Evolutionary conservation across 2,329 filamentous ascomycete species (phyloP).

Genomic region (Pestalotiopsis sp.): DNA sequence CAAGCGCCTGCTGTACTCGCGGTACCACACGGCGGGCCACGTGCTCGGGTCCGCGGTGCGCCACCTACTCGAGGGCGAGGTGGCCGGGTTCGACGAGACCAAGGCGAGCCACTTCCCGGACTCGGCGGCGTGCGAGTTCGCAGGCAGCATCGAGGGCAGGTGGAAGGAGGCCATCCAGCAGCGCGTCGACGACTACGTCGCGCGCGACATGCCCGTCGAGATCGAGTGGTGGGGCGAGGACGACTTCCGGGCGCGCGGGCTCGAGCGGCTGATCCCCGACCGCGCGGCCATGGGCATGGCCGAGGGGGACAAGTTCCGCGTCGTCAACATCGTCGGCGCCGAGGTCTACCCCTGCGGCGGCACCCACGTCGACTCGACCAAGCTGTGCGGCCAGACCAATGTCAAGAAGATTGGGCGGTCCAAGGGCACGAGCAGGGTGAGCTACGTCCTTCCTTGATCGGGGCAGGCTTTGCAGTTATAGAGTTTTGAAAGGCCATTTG

Average conservation of each 20-base stretch:
- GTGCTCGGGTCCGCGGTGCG: slow-evolving; percentile 71
- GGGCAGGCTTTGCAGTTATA: background rate
- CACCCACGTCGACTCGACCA: slow-evolving; percentile 68
- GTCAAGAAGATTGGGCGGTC: slow-evolving; percentile 69
- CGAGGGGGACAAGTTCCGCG: slow-evolving; percentile 60
- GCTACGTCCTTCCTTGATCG: slow-evolving; percentile 34
- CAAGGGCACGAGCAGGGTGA: slow-evolving; percentile 66
- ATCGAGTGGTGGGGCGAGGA: slow-evolving; percentile 70
- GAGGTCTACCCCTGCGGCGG: slow-evolving; percentile 77
- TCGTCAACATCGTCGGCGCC: slow-evolving; percentile 69
- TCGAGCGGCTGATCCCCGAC: slow-evolving; percentile 60
- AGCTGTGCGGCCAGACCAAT: slow-evolving; percentile 59
- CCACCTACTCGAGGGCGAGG: slow-evolving; percentile 52
- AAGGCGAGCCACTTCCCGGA: slow-evolving; percentile 76
- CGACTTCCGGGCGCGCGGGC: slow-evolving; percentile 56
- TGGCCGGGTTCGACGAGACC: slow-evolving; percentile 62
- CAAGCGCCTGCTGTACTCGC: slow-evolving; percentile 65
- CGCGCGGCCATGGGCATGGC: slow-evolving; percentile 37
- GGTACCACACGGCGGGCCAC: slow-evolving; percentile 75
- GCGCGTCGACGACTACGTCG: slow-evolving; percentile 61
- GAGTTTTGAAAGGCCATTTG: background rate
- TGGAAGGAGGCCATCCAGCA: slow-evolving; percentile 65
- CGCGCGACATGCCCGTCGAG: slow-evolving; percentile 57
- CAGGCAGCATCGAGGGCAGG: slow-evolving; percentile 65
- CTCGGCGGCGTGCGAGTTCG: slow-evolving; percentile 68